Base-by-base conservation (phyloP, 2,329 filamentous ascomycete species). In the Pyrenophora seminiperda region DNA sequence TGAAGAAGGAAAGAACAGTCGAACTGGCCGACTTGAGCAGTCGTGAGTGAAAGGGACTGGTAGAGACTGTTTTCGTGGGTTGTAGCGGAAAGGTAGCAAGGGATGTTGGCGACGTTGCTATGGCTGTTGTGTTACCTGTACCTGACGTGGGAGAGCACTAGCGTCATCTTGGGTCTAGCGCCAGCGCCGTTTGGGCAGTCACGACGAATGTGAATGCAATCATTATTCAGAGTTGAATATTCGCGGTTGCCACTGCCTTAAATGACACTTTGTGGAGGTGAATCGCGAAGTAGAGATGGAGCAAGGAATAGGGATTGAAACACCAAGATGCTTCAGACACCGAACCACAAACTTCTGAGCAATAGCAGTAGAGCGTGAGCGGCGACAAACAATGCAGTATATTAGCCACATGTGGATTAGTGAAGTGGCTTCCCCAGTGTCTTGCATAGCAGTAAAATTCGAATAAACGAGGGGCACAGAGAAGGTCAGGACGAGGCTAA, bases 231-330 rank as follows among this genome's bases (percentile, higher is more conserved):
- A 22, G 29, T 41, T 38, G 29, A 38, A 17, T 38, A 31, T 18
- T 32, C 31, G 15, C 41, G 51, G 46, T 43, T 42, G 37, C 44
- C 27, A 49, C 44, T 45, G 43, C 33, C 48, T 54, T 54, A 52
- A 55, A 51, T 57, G 48, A 56, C 27, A 48, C 24, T 24, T 39
- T 50, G 54, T 44, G 47, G 56, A n/a, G 53, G 53, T 61, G 59
- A 61, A 60, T 61, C 58, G 47, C 50, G 32, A 47, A 36, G 29
- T 42, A 31, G 34, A 29, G 46, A 41, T 57, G 44, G 54, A 54
- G 54, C 58, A 56, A 53, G 47, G 47, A 57, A 41, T 41, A 48
- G 19, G 31, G 47, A 47, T 54, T 65, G 62, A 65, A 65, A 65
- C 62, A 43, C 42, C 22, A 42, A 50, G 22, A 38, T 53, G 54